A percentile compares a stretch with the other conserved stretches of the same genome.
Evolutionary conservation across 1,139 yeast species (phyloP).

Genomic region (Zhuliangozyma blackwelliae): DNA sequence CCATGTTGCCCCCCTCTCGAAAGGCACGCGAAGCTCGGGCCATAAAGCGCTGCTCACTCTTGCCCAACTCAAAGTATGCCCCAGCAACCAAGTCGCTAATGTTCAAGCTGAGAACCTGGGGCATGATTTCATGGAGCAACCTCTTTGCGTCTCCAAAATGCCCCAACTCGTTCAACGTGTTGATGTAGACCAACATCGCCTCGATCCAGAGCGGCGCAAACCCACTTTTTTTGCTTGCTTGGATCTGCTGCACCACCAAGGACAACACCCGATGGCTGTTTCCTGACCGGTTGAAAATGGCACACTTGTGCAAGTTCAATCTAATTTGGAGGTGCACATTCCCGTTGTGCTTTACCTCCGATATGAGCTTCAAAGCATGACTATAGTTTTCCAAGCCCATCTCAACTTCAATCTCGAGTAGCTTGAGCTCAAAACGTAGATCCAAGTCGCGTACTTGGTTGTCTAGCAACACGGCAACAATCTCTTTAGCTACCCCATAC

Average conservation of each 20-base stretch:
- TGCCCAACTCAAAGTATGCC: slow-evolving; percentile 37
- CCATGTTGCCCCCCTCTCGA: too few relatives aligned
- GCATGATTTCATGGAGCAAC: slow-evolving; percentile 34
- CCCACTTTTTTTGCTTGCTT: slow-evolving; percentile 39
- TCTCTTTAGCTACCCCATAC: slow-evolving; percentile 21
- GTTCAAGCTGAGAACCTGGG: slow-evolving; percentile 33
- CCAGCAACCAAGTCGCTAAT: slow-evolving; percentile 30
- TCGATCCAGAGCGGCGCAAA: slow-evolving; percentile 35
- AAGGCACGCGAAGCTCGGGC: too few relatives aligned
- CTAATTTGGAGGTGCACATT: slow-evolving; percentile 39
- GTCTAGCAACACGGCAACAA: slow-evolving; percentile 16
- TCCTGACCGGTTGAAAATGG: slow-evolving; percentile 32
- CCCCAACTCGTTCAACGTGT: slow-evolving; percentile 32
- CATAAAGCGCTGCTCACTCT: slow-evolving; percentile 13
- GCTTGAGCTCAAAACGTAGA: slow-evolving; percentile 23
- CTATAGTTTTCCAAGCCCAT: slow-evolving; percentile 25
- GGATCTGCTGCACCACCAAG: slow-evolving; percentile 41
- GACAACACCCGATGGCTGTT: slow-evolving; percentile 40
- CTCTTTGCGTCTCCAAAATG: slow-evolving; percentile 32
- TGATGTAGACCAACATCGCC: slow-evolving; percentile 35
- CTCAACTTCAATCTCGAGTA: slow-evolving; percentile 28
- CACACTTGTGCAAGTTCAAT: slow-evolving; percentile 42
- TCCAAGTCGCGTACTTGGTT: slow-evolving; percentile 31
- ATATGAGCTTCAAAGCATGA: slow-evolving; percentile 33
- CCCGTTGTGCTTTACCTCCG: slow-evolving; percentile 17